Conservation (phyloP, 768 basidiomycete species). For the Hebeloma cylindrosporum region DNA sequence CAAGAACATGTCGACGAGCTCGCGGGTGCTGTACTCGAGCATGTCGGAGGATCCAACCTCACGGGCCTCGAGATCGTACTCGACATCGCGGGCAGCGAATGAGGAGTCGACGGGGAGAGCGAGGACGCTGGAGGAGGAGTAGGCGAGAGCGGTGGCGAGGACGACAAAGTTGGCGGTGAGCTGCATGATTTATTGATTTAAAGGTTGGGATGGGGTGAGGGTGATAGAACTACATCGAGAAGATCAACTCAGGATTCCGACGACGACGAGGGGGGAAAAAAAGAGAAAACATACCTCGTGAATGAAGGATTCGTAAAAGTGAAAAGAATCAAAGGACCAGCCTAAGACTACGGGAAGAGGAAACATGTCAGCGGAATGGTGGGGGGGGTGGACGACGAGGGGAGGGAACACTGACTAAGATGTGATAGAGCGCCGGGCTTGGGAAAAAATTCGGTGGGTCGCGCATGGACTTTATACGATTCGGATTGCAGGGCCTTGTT, state of each 20-base stretch:
- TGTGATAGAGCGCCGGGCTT: slow-evolving; percentile 14
- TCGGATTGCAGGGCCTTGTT: too few species aligned
- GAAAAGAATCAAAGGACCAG: slow-evolving; percentile 26
- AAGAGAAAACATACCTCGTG: slow-evolving; percentile 9
- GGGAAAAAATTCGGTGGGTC: background rate
- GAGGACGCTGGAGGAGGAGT: slow-evolving; percentile 17
- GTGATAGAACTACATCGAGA: slow-evolving; percentile 11
- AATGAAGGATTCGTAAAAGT: slow-evolving; percentile 16
- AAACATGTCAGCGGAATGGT: background rate
- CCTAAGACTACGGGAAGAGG: slow-evolving; percentile 22
- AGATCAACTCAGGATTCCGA: background rate
- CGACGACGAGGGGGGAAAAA: background rate
- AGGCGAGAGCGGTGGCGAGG: slow-evolving; percentile 21
- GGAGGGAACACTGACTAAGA: background rate
- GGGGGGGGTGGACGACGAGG: background rate
- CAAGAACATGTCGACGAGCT: background rate
- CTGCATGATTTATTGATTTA: slow-evolving; percentile 20
- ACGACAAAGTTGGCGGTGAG: slow-evolving; percentile 23
- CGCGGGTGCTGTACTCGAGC: slow-evolving; percentile 2
- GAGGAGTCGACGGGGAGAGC: slow-evolving; percentile 17
- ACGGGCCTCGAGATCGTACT: slow-evolving; percentile 15
- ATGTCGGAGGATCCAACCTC: slow-evolving; percentile 11
- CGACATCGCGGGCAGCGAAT: slow-evolving; percentile 13
- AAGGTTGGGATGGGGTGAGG: slow-evolving; percentile 11
- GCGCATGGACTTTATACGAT: slow-evolving; percentile 3